Base-by-base conservation (phyloP, 176 grass and related monocot species). In the Puccinellia tenuiflora region DNA sequence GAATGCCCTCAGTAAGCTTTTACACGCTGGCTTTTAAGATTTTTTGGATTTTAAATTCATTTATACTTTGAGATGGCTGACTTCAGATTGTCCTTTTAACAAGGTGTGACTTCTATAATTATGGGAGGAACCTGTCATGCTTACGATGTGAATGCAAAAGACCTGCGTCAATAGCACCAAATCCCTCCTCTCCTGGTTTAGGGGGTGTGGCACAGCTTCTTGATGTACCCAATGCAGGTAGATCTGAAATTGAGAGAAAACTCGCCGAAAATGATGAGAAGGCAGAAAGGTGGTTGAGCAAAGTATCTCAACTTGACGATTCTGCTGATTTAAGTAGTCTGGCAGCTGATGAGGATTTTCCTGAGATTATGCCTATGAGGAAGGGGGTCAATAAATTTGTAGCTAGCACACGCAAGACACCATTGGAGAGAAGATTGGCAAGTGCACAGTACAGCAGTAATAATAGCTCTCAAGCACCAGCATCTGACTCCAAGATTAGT, bases 31-130 rank as follows among this genome's bases (percentile, higher is more conserved):
- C 24, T 67, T 18, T 59, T 54, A 85, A 53, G 5, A 38, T 68
- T 50, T 52, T 61, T 75, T 26, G 55, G 29, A 22, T 79, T 33
- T 45, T 18, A 66, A 35, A 3, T 57, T 53, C 52, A 46, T 76
- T 52, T 76, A 61, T 65, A 29, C 12, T 60, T 68, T 43, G 28
- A 64, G 31, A 51, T 16, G 14, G 37, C 86, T 92, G 60, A 92
- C 72, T 85, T 76, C 51, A 22, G 79, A 69, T 75, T 74, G 10
- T 50, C 48, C 57, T 86, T 76, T 85, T 68, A 17, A 55, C 45
- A 77, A 96, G 96, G 87, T 99, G 96, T 89, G 89, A 93, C 45
- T 99, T 93, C 83, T 96, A 90, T 81, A 99, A 99, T 78, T 87
- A 92, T 71, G 86, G 89, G 45, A 95, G 87, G 81, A 99, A 99